These are phyloP conservation scores for Rhynchosporium agropyri DNA, from an alignment of 2,329 filamentous ascomycete genomes.

Conservation along the genomic window DNA sequence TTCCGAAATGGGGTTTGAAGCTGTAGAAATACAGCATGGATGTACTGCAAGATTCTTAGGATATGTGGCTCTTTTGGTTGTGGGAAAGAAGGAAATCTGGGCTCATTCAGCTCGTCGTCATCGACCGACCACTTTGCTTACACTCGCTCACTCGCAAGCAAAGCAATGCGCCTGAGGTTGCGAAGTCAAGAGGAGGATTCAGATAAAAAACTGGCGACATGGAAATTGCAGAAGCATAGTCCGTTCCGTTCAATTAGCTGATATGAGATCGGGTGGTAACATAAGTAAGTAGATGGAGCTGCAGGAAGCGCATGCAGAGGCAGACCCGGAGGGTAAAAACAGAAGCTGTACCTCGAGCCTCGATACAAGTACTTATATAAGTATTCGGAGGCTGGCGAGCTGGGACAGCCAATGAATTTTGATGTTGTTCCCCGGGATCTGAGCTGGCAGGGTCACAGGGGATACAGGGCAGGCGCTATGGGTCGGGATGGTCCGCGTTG, in stretches of 20 bases:
- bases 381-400: slow-evolving; percentile 26
- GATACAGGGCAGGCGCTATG: slow-evolving; percentile 2
- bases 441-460: slow-evolving; percentile 1
- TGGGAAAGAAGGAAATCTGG: slow-evolving; percentile 3
- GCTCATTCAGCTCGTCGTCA: slow-evolving; percentile 25
- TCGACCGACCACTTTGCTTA: slow-evolving; percentile 24
- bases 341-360: neutral
- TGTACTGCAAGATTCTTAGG: neutral
- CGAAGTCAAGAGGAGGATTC: slow-evolving; percentile 7
- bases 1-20: slow-evolving; percentile 14
- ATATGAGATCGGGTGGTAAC: slow-evolving; percentile 22
- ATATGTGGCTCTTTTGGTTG: neutral
- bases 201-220: slow-evolving; percentile 14
- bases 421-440: neutral
- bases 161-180: slow-evolving; percentile 24
- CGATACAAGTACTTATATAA: too few species aligned
- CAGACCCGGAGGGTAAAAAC: neutral
- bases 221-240: slow-evolving; percentile 29
- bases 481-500: slow-evolving; percentile 6
- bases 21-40: neutral
- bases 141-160: slow-evolving; percentile 2
- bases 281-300: slow-evolving; percentile 16
- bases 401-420: slow-evolving; percentile 10
- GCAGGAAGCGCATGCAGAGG: slow-evolving; percentile 21
- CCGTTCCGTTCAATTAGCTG: slow-evolving; percentile 22